Evolutionary conservation across 148 eudicot species (phyloP), one percentile per base, ranked within the genome.

Genomic region (Fagopyrum homotropicum): DNA sequence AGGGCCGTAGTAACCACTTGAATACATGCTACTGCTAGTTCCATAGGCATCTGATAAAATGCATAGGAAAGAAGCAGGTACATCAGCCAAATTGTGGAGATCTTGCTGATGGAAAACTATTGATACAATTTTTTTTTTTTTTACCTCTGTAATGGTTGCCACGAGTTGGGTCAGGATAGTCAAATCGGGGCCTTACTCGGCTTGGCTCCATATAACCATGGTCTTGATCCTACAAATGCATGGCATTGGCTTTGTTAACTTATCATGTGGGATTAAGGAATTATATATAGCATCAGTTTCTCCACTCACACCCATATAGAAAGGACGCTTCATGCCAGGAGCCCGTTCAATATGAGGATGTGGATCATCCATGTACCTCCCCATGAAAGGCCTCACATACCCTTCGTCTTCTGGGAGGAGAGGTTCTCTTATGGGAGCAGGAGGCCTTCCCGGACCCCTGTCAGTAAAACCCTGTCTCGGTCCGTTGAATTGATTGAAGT

Each of bases 281-380:
- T 7, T 29, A 14, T 16, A 73, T 11, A 11, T 10, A 17, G 54
- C 46, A 56, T n/a, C 45, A 49, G 63, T 56, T 54, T 19, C 61
- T 22, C 68, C 64, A 75, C 91, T 87, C 84, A 92, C 96, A 60
- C 81, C 82, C 92, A 85, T 84, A 72, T 79, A 82, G 73, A 77
- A 89, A 44, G 98, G 91, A 4, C 98, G 84, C 76, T 92, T 92
- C 6, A 72, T 78, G 51, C 96, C 96, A 81, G 73, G 93, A 19
- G 82, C 72, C 69, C 76, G 64, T n/a, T 82, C 87, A 80, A 85
- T 87, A 81, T 90, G 85, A 59, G 70, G 54, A 72, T 88, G 86
- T 26, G 91, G 89, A 52, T 92, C 96, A 79, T 88, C 93, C 79
- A 78, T 84, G 30, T 81, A 86, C 80, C 90, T 89, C 52, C 87